Evolutionary conservation across 1,284 basidiomycete genomes (phyloP).

Genomic region (Ustilago crameri): DNA sequence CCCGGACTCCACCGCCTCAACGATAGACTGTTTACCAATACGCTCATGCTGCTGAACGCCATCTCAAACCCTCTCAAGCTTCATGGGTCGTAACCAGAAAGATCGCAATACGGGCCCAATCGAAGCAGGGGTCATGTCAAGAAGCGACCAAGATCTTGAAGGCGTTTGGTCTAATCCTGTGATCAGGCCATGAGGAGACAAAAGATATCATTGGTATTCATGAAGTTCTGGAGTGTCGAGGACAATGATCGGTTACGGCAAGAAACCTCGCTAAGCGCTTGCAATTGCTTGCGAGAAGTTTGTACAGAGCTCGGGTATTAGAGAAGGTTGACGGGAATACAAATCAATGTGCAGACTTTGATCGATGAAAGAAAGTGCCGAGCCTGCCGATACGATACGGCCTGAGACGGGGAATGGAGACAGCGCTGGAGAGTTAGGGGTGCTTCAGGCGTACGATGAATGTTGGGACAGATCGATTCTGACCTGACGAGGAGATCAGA

Average conservation of each 20-base stretch:
- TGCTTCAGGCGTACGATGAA: slow-evolving; percentile 70
- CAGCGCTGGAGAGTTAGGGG: slow-evolving; percentile 66
- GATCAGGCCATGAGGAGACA: slow-evolving; percentile 9
- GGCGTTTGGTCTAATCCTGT: not conserved
- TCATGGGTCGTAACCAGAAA: too few species aligned
- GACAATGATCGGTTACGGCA: slow-evolving; percentile 28
- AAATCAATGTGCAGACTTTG: slow-evolving; percentile 65
- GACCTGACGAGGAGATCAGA: slow-evolving; percentile 21
- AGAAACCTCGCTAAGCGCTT: slow-evolving; percentile 31
- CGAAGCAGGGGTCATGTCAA: slow-evolving; percentile 15
- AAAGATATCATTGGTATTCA: not conserved
- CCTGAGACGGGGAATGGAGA: slow-evolving; percentile 43
- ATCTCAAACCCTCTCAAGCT: slow-evolving; percentile 52
- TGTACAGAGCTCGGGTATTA: slow-evolving; percentile 11
- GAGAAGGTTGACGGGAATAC: slow-evolving; percentile 20
- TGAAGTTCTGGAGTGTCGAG: slow-evolving; percentile 22
- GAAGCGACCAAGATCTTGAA: slow-evolving; percentile 5
- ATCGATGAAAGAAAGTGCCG: slow-evolving; percentile 66
- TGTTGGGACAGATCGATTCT: slow-evolving; percentile 37
- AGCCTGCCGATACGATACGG: slow-evolving; percentile 41
- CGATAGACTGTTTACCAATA: slow-evolving; percentile 43
- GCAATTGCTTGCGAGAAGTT: slow-evolving; percentile 33
- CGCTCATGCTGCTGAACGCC: slow-evolving; percentile 44
- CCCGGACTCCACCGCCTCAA: slow-evolving; percentile 35
- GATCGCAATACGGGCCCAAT: slow-evolving; percentile 31